Evolutionary conservation across 202 grass and related monocot species (phyloP).

Genomic region (Thinopyrum obtusiflorum): DNA sequence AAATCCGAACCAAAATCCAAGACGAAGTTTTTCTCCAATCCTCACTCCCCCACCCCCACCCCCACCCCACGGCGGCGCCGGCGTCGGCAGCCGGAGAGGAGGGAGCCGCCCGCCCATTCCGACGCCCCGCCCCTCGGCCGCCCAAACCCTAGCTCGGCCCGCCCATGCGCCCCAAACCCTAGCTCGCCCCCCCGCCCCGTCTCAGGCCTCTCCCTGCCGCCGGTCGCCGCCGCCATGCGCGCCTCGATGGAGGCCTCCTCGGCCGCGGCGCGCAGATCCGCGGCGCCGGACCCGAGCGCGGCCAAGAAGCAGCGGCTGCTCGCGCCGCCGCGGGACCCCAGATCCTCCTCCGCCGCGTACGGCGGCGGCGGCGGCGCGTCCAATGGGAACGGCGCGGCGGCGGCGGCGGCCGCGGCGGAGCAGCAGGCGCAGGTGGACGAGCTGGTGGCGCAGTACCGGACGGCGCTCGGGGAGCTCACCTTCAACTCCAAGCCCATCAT

Average conservation of each 20-base stretch:
- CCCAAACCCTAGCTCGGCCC: not conserved
- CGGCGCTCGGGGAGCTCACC: constrained; percentile 88
- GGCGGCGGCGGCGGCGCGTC: not conserved
- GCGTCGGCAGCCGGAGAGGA: not conserved
- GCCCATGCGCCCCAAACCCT: constrained; percentile 32
- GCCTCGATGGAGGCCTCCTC: constrained; percentile 52
- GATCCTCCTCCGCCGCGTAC: constrained; percentile 36
- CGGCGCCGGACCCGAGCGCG: constrained; percentile 46
- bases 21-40: no score
- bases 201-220: not conserved
- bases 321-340: constrained; percentile 42
- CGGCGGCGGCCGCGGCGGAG: not conserved
- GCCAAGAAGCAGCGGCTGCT: constrained; percentile 74
- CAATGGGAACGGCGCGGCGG: constrained; percentile 16
- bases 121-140: not conserved
- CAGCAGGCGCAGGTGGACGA: constrained; percentile 56
- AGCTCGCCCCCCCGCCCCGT: not conserved
- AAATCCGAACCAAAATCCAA: not conserved
- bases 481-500: constrained; percentile 99
- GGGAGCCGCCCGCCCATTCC: not conserved
- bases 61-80: not conserved
- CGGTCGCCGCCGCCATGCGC: constrained; percentile 17
- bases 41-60: not conserved
- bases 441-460: constrained; percentile 82
- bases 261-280: constrained; percentile 68